A percentile compares a stretch with the other conserved stretches of the same genome.
Conservation (phyloP, 768 basidiomycete genomes). For the Boletus reticuloceps region DNA sequence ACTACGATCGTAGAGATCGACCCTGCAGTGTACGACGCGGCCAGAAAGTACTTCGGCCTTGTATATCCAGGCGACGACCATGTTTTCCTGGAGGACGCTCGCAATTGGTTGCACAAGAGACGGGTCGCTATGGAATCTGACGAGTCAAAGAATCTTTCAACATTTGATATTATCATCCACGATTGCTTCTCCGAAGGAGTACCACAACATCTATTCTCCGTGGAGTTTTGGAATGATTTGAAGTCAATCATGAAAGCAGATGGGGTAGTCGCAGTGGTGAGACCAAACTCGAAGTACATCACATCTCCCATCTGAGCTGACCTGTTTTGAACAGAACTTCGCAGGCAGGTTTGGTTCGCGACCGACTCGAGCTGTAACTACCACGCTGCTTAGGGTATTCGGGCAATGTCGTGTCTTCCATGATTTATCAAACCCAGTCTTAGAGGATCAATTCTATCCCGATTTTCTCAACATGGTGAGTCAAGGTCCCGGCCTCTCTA, state of each 20-base stretch:
- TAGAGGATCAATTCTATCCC: conserved; percentile 44
- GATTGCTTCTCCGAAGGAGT: conserved; percentile 96
- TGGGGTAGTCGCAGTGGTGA: conserved; percentile 79
- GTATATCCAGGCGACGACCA: conserved; percentile 55
- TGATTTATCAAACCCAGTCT: conserved; percentile 51
- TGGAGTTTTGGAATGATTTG: conserved; percentile 79
- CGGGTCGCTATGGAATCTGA: conserved; percentile 31
- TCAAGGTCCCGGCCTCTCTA: conserved; percentile 2
- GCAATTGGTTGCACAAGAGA: conserved; percentile 55
- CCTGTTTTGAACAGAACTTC: conserved; percentile 59
- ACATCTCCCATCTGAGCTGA: background rate
- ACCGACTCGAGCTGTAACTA: conserved; percentile 61
- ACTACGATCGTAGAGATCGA: conserved; percentile 93
- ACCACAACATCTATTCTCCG: conserved; percentile 79
- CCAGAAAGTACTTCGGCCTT: conserved; percentile 77
- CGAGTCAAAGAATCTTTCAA: background rate
- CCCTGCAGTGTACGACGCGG: conserved; percentile 83
- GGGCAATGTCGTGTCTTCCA: conserved; percentile 80
- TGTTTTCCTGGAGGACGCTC: conserved; percentile 78
- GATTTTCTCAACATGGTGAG: conserved; percentile 76
- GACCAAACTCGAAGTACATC: conserved; percentile 25
- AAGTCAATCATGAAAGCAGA: conserved; percentile 60
- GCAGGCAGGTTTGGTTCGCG: conserved; percentile 67
- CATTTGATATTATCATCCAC: conserved; percentile 76
- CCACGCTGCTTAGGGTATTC: conserved; percentile 72